A percentile compares a stretch with the other conserved stretches of the same genome.
These are phyloP conservation scores for Pseudopithomyces chartarum DNA, from an alignment of 2,329 filamentous ascomycete genomes.

Conservation along the genomic window DNA sequence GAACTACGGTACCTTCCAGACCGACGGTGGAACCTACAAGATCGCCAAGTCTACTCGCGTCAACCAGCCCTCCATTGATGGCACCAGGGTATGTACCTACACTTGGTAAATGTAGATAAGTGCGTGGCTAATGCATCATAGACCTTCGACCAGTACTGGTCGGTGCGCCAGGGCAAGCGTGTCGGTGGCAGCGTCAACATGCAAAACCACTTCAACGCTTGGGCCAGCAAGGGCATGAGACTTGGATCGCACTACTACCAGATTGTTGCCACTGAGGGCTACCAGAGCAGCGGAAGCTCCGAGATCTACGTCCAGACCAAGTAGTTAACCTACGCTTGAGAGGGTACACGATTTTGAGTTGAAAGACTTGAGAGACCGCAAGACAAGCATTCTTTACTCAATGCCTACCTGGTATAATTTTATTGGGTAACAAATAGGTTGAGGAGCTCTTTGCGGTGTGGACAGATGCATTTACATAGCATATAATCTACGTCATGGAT, in stretches of 20 bases:
- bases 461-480: no score
- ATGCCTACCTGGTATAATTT: no score
- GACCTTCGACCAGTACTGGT: slow-evolving; percentile 61
- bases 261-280: slow-evolving; percentile 59
- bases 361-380: no score
- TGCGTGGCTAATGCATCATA: slow-evolving; percentile 2
- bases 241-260: slow-evolving; percentile 19
- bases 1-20: slow-evolving; percentile 55
- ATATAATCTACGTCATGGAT: no score
- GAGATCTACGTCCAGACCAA: not conserved
- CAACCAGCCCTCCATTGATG: slow-evolving; percentile 59
- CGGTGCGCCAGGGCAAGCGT: slow-evolving; percentile 55
- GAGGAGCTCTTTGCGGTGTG: no score
- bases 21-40: slow-evolving; percentile 59
- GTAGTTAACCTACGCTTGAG: no score
- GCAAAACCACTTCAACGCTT: slow-evolving; percentile 35
- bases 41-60: slow-evolving; percentile 55
- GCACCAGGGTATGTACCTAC: slow-evolving; percentile 36
- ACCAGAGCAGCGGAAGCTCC: slow-evolving; percentile 26
- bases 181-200: slow-evolving; percentile 47
- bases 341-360: no score
- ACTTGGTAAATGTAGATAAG: no score
- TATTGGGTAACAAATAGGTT: no score
- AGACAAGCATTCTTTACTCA: no score
- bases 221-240: slow-evolving; percentile 27